Conservation (phyloP, 2,329 filamentous ascomycete species). For the Ophiocordyceps australis region DNA sequence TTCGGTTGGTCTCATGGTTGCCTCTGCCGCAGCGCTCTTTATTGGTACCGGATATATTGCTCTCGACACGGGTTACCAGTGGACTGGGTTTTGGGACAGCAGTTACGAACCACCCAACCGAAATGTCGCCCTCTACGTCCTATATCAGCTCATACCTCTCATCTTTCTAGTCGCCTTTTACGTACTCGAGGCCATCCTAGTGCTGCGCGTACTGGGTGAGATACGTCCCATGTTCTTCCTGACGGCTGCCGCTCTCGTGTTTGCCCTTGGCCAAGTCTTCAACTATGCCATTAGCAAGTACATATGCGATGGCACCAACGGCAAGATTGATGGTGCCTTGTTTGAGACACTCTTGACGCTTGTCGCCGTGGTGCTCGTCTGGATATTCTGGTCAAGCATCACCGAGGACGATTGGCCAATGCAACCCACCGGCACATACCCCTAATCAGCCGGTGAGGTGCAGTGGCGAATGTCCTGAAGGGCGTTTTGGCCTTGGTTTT, state of each 20-base stretch:
- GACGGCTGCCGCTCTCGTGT: conserved; percentile 53
- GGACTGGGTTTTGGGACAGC: conserved; percentile 60
- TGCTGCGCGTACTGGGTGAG: conserved; percentile 75
- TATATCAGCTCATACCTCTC: conserved; percentile 81
- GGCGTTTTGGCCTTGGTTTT: too few species aligned
- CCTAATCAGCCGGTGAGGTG: too few species aligned
- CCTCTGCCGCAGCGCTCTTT: conserved; percentile 56
- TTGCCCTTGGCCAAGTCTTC: conserved; percentile 88
- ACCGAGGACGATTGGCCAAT: conserved; percentile 96
- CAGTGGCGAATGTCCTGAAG: too few species aligned
- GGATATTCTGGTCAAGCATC: conserved; percentile 97
- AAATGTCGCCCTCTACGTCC: conserved; percentile 75
- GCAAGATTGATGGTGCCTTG: conserved; percentile 80
- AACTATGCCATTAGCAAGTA: conserved; percentile 86
- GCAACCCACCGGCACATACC: conserved; percentile 23
- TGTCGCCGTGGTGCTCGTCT: conserved; percentile 63
- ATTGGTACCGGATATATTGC: conserved; percentile 90
- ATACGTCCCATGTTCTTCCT: conserved; percentile 86
- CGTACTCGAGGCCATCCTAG: conserved; percentile 65
- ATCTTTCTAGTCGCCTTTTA: conserved; percentile 82
- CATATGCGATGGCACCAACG: conserved; percentile 67
- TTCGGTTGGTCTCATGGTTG: conserved; percentile 57
- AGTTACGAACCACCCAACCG: conserved; percentile 43
- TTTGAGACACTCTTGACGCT: conserved; percentile 92
- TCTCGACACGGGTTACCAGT: conserved; percentile 77